Base-by-base conservation (phyloP, 257 asterid genomes). In the Anisodus tanguticus region DNA sequence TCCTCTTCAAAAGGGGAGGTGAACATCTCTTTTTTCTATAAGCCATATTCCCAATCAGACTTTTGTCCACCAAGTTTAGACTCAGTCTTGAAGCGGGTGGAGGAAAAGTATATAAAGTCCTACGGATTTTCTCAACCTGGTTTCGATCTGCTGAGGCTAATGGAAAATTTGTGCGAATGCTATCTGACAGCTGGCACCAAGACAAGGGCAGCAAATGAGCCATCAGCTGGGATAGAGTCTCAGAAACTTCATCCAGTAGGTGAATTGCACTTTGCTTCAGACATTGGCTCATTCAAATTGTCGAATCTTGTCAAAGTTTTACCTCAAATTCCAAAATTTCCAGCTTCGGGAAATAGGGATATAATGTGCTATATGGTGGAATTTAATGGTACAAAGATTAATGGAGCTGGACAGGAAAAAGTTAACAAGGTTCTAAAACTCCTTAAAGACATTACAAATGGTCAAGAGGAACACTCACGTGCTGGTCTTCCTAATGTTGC, bases 1-100 rank as follows among this genome's bases (percentile, higher is more conserved):
- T 86, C 93, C 55, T 85, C 91, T 4, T 85, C 89, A 9, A 41
- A 64, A 19, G 91, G 91, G 31, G 88, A 89, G 67, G 91, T 89
- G 81, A 87, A 87, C n/a, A 82, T 90, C 71, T 87, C 85, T 82
- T 86, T 90, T 43, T 69, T 16, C 47, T 64, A 63, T 39, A 67
- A 83, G 59, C 58, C 85, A 58, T 53, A 88, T 17, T 19, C 37
- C 16, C 51, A 49, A n/a, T 71, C 90, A 19, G 85, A 82, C 64
- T 74, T 79, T 54, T 51, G 80, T 17, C 82, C 87, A 68, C 90
- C 88, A 80, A 88, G 79, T 82, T 70, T 87, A 70, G 87, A 86
- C 78, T 82, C 84, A 43, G 77, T 87, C 78, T 26, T 90, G 39
- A 81, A 88, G 91, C 81, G 60, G 84, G 83, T 88, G 37, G 88